Base-by-base conservation (phyloP, 2,329 filamentous ascomycete genomes). In the Leptographium lundbergii region DNA sequence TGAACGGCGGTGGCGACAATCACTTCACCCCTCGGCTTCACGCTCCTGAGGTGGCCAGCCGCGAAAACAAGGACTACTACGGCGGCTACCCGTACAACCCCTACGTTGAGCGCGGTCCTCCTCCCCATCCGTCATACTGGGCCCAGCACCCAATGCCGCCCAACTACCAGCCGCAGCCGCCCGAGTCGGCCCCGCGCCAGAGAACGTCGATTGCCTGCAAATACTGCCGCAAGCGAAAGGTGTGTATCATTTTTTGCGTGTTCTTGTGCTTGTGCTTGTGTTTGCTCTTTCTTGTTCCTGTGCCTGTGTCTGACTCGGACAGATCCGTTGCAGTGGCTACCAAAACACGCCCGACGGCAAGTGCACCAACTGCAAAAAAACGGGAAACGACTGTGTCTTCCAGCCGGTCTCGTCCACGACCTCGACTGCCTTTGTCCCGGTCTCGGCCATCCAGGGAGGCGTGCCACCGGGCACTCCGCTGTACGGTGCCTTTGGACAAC, bases 321-420 rank as follows among this genome's bases (percentile, higher is more conserved):
- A 83, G 80, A 84, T 84, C 63, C 79, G 81, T 45, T 84, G 81
- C 71, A 83, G 80, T 61, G 81, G 81, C 32, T 82, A 82, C 62
- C 77, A 80, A 60, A 81, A 79, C 62, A 80, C 78, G 0, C 77
- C 78, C 0, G 80, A 80, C 24, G 81, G 80, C 13, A 81, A 82
- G 63, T 84, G 81, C 63, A 77, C 80, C 58, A 84, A 83, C 64
- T 84, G 81, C 65, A 79, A 80, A 47, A 80, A 81, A 62, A 81
- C 82, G 71, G 80, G 81, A 55, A 81, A 83, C 64, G 80, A 84
- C 61, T 84, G 81, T 61, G 75, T 83, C 17, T 83, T 84, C 61
- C 80, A 83, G 65, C 81, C 80, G 0, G 81, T 83, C 1, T 81
- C 78, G 4, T 77, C 78, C 13, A 63, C 61, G 4, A 76, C 77